Evolutionary conservation across 768 basidiomycete species (phyloP), one percentile per base, ranked within the genome.

Genomic region (Guyanaporus albipodus): DNA sequence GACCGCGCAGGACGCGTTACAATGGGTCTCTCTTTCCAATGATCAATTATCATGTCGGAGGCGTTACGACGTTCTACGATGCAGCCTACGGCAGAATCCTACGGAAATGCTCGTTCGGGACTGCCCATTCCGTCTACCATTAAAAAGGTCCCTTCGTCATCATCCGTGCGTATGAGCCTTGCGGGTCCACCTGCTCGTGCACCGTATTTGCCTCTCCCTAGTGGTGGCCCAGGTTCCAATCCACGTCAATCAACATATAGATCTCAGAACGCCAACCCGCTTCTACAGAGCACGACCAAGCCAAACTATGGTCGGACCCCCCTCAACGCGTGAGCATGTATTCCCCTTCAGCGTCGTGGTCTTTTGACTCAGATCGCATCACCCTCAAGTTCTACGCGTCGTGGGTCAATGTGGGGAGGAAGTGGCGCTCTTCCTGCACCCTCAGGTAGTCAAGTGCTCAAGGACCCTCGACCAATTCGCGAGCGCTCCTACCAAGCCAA

Each of bases 391-490:
- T 90, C 84, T 55, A 77, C 79, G 26, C 82, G 90, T 35, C 78
- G 88, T 46, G 83, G 80, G n/a, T 90, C 90, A 23, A 70, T 79
- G 35, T 92, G 85, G 85, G 68, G 70, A 21, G 80, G 80, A 2
- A 77, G 75, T 6, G 67, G 63, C 8, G 65, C 74, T 17, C 48
- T 56, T 15, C 62, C 73, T 32, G 73, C 75, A 4, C 74, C 76
- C 3, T 75, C 79, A 14, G 67, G 73, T 17, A 77, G 72, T 50
- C 83, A 85, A 62, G 62, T 75, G 2, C 58, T 73, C 46, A 88
- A 86, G 56, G 93, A 96, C 57, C 68, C 77, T 27, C 80, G 93
- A 8, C 87, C 90, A 0, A 73, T 92, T 38, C 83, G 90, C 29
- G 89, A 92, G 53, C 70, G 75, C 40, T 68, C 77, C 15, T 93